Percentiles rank a stretch among this genome's conserved stretches.
Evolutionary conservation across 345 rosid species (phyloP).

Genomic region (Psidium guajava): DNA sequence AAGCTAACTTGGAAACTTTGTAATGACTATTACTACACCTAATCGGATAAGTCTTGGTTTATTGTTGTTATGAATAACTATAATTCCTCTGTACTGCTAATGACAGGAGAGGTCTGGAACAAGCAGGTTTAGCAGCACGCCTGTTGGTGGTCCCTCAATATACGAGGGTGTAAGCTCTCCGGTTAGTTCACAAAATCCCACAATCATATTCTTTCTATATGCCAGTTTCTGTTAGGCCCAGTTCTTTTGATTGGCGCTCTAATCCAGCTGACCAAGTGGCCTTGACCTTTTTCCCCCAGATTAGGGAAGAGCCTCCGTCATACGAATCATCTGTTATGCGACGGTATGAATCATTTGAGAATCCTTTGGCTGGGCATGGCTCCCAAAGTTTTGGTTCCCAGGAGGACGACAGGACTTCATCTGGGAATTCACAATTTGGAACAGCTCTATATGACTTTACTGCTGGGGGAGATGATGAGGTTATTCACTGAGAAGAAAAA

Average conservation of each 20-base stretch:
- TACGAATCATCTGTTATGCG: slow-evolving; percentile 55
- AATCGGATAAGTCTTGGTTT: neutral
- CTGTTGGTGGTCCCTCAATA: slow-evolving; percentile 21
- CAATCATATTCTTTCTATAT: neutral
- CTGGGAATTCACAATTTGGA: slow-evolving; percentile 59
- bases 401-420: slow-evolving; percentile 49
- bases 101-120: slow-evolving; percentile 54
- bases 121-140: slow-evolving; percentile 27
- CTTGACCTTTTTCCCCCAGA: slow-evolving; percentile 24
- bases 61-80: neutral
- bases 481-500: slow-evolving; percentile 7
- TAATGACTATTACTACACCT: neutral
- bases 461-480: slow-evolving; percentile 99
- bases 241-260: neutral
- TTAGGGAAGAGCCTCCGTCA: slow-evolving; percentile 89
- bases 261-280: slow-evolving; percentile 1
- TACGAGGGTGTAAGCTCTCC: slow-evolving; percentile 69
- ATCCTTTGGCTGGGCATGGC: slow-evolving; percentile 51
- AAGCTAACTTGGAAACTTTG: neutral
- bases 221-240: neutral
- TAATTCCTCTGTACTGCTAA: neutral
- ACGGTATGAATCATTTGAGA: slow-evolving; percentile 61
- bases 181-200: slow-evolving; percentile 19
- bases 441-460: slow-evolving; percentile 90
- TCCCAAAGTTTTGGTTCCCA: slow-evolving; percentile 57